Conservation (phyloP, 306 rosid species). For the Lablab purpureus region DNA sequence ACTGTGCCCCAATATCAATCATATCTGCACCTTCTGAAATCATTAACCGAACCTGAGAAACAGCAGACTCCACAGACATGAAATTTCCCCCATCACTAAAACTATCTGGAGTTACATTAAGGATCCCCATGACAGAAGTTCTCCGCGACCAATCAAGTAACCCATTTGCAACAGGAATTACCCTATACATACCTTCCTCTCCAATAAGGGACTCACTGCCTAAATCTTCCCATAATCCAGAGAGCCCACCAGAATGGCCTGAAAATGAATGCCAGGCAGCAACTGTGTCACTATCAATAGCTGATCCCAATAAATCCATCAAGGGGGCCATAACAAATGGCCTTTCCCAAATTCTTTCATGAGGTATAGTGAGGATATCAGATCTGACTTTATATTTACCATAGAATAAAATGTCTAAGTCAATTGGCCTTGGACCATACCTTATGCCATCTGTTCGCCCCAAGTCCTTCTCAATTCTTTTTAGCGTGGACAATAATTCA, state of each 20-base stretch:
- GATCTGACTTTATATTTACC: slow-evolving; percentile 76
- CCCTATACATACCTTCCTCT: slow-evolving; percentile 82
- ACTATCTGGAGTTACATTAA: slow-evolving; percentile 95
- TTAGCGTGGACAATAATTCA: slow-evolving; percentile 74
- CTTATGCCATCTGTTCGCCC: slow-evolving; percentile 80
- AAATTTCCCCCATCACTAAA: slow-evolving; percentile 91
- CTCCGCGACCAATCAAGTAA: slow-evolving; percentile 78
- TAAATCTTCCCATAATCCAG: slow-evolving; percentile 69
- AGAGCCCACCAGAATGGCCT: slow-evolving; percentile 64
- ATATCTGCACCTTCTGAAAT: slow-evolving; percentile 88
- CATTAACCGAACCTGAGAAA: slow-evolving; percentile 80
- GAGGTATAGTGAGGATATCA: slow-evolving; percentile 75
- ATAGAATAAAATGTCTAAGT: slow-evolving; percentile 87
- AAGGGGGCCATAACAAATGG: slow-evolving; percentile 95
- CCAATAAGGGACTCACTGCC: slow-evolving; percentile 88
- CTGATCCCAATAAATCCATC: slow-evolving; percentile 80
- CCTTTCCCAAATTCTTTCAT: slow-evolving; percentile 95
- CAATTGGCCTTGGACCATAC: slow-evolving; percentile 96
- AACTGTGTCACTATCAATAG: slow-evolving; percentile 68
- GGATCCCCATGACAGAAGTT: slow-evolving; percentile 81
- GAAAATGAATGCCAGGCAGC: slow-evolving; percentile 87
- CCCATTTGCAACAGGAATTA: slow-evolving; percentile 70
- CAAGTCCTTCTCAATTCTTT: slow-evolving; percentile 76
- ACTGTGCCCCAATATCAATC: slow-evolving; percentile 92
- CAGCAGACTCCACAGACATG: slow-evolving; percentile 66